Base-by-base conservation (phyloP, 1,284 basidiomycete genomes). In the Moesziomyces sp. region DNA sequence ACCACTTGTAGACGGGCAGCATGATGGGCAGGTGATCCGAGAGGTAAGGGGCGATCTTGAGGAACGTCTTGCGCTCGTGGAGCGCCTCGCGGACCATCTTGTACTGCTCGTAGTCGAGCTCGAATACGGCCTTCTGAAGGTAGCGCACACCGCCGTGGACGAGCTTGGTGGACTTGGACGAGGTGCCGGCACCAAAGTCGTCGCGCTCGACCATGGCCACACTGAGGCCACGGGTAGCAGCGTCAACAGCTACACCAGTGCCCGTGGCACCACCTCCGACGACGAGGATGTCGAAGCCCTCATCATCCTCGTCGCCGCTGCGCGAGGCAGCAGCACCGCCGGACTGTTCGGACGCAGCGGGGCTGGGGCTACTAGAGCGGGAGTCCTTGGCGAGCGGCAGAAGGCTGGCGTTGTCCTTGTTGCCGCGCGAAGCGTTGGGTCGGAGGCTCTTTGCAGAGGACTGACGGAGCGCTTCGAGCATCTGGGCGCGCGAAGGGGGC, bases 71-170 rank as follows among this genome's bases (percentile, higher is more conserved):
- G 54, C 96, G 90, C 86, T 99, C 96, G 78, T 93, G 92, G 2
- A 99, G 88, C 9, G 96, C 95, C 85, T 98, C 96, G 35, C 88
- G 88, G 26, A 98, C 96, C 78, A 98, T 92, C 86, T 97, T 97
- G 89, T 94, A 98, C 73, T 84, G 82, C 47, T 82, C 82, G 65
- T 97, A 97, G 85, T 98, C 96, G 70, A 97, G 90, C 84, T 97
- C 94, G 83, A 97, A 90, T 55, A 98, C 89, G 2, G 96, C 96
- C 84, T 97, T 98, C 82, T 97, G 95, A 14, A 99, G 89, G 86
- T 99, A 99, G 14, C 96, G 89, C 0, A 99, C 96, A 61, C 96
- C 96, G 28, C 96, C 96, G 86, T 99, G 96, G 1, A 98, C 94
- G 52, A 99, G 90, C 85, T 99, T 98, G 11, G 96, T 98, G 10